Evolutionary conservation across 495 filamentous ascomycete genomes (phyloP).

Genomic region (Tirmania nivea): DNA sequence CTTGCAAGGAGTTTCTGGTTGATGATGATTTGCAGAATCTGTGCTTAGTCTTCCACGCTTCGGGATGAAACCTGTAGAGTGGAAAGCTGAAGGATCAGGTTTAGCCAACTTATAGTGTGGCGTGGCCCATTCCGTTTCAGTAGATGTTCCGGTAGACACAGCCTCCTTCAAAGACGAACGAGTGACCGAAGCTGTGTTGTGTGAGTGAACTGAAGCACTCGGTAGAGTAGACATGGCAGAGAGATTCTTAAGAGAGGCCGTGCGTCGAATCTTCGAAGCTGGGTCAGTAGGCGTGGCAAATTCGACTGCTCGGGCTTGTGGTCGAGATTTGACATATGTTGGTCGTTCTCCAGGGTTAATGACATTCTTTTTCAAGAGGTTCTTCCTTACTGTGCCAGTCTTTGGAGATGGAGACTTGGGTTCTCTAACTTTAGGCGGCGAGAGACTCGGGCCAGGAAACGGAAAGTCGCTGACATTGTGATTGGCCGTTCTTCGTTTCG

Average conservation of each 20-base stretch:
- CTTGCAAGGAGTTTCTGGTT: constrained; percentile 90
- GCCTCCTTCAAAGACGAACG: constrained; percentile 17
- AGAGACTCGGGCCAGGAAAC: neutral
- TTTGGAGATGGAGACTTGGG: neutral
- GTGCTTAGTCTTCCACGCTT: constrained; percentile 34
- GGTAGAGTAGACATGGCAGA: constrained; percentile 36
- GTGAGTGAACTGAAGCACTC: constrained; percentile 32
- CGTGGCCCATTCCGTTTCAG: constrained; percentile 32
- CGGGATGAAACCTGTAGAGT: constrained; percentile 83
- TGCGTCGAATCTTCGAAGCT: constrained; percentile 32
- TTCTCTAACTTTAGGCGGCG: constrained; percentile 5
- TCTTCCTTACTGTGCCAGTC: neutral
- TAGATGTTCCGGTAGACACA: constrained; percentile 4
- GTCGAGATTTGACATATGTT: constrained; percentile 21
- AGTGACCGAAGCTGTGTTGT: constrained; percentile 32
- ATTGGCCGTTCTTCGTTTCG: constrained; percentile 20
- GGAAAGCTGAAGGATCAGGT: constrained; percentile 68
- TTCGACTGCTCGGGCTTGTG: constrained; percentile 24
- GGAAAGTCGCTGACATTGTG: neutral
- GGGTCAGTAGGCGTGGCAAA: constrained; percentile 28
- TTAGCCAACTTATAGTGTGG: constrained; percentile 68
- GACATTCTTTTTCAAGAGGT: neutral
- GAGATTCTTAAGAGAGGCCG: constrained; percentile 58
- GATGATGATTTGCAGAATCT: constrained; percentile 32
- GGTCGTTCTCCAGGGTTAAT: constrained; percentile 6